Base-by-base conservation (phyloP, 352 stramenopile genomes). In the Blastocystis sp. region DNA sequence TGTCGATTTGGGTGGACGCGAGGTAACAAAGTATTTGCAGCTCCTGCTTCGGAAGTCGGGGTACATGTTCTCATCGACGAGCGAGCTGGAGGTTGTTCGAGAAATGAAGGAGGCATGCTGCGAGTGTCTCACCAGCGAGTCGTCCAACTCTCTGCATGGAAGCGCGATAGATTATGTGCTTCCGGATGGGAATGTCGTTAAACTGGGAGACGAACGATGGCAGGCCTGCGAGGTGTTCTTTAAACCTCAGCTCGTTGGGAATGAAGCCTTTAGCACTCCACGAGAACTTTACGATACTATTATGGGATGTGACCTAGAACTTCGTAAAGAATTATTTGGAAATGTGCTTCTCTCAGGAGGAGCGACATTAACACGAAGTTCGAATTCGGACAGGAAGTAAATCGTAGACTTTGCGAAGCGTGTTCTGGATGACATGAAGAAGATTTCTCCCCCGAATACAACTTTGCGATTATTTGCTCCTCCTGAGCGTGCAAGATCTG, bases 281-380 rank as follows among this genome's bases (percentile, higher is more conserved):
- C 92, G 96, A 79, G 94, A 92, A 73, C 95, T 94, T 63, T 94
- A 94, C 91, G 76, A 93, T 62, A 94, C 93, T 75, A 96, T 98
- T 69, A 95, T 95, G 93, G 96, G 95, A 91, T 96, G 93, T 84
- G 94, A 97, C 88, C 91, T 96, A 54, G 94, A 97, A 80, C 95
- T 96, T 89, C 92, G 94, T 90, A 97, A 96, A 92, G 95, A 97
- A 89, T 91, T 98, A 9, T 98, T 97, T 92, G 93, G 91, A 90
- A 98, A 98, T 92, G 96, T 98, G 91, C 94, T 98, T 54, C 93
- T 98, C 68, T 98, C 95, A 55, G 96, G 96, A 89, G 96, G 96
- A 76, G 96, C 94, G 61, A 98, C 94, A 89, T 96, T 98, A 94
- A 98, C 95, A 91, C 94, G 94, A 47, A 95, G 96, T 90, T 96